phyloP scores from a whole-genome alignment of 768 basidiomycete species.

The Russula dissimulans region DNA sequence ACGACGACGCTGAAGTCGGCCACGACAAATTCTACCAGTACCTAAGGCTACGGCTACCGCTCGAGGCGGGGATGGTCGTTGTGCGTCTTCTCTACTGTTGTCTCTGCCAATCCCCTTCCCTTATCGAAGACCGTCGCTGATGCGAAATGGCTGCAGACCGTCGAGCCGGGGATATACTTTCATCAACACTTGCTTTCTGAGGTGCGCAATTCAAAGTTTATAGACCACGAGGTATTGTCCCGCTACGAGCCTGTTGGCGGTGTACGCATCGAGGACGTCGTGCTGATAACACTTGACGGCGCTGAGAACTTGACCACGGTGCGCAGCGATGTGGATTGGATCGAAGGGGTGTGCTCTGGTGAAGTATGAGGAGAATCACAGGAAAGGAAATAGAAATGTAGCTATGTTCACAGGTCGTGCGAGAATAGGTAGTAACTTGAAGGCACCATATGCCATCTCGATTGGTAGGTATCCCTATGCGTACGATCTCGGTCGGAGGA shows the following conservation, averaged over 20 bases:
- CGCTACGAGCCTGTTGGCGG: conserved; percentile 80
- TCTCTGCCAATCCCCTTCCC: neutral
- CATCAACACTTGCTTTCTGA: conserved; percentile 66
- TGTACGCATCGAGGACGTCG: conserved; percentile 88
- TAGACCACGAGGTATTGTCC: conserved; percentile 61
- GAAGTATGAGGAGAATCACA: conserved; percentile 23
- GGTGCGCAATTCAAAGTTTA: conserved; percentile 50
- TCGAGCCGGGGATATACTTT: conserved; percentile 89
- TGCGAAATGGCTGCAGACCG: conserved; percentile 43
- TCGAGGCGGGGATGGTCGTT: conserved; percentile 78
- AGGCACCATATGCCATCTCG: no score
- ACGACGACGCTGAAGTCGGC: conserved; percentile 21
- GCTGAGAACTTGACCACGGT: conserved; percentile 83
- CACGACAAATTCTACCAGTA: conserved; percentile 70
- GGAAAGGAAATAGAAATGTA: no score
- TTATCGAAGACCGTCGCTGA: neutral
- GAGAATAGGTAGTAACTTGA: no score
- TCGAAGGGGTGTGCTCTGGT: conserved; percentile 79
- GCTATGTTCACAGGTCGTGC: no score
- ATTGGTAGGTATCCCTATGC: no score
- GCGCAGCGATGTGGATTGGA: conserved; percentile 69
- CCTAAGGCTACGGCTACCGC: conserved; percentile 64
- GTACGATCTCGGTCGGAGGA: no score
- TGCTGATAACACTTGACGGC: conserved; percentile 65
- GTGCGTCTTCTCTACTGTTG: conserved; percentile 35